These are phyloP conservation scores for Solanum habrochaites DNA, from an alignment of 257 asterid genomes.

Conservation along the genomic window DNA sequence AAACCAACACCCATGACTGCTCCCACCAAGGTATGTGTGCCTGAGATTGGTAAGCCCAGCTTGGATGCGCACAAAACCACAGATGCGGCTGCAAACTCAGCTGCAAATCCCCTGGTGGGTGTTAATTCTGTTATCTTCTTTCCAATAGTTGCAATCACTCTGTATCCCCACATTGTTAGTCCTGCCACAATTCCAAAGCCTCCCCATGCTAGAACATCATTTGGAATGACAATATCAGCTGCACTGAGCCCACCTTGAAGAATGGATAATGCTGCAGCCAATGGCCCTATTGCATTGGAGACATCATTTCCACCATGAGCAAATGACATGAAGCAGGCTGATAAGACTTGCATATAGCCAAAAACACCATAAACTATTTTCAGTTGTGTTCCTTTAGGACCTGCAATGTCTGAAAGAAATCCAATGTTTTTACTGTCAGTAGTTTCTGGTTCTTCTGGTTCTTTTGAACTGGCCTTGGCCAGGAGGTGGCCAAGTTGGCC, in stretches of 20 bases:
- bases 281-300: constrained; percentile 85
- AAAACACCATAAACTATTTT: constrained; percentile 85
- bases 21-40: constrained; percentile 89
- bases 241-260: constrained; percentile 65
- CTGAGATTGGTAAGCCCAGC: constrained; percentile 84
- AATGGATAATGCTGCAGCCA: constrained; percentile 79
- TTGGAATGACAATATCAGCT: constrained; percentile 62
- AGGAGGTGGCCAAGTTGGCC: constrained; percentile 89
- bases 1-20: constrained; percentile 99
- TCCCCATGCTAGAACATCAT: constrained; percentile 88
- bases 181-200: constrained; percentile 96
- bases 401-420: constrained; percentile 76
- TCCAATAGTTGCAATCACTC: constrained; percentile 82
- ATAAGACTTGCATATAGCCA: constrained; percentile 83
- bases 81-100: constrained; percentile 94
- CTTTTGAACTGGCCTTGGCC: constrained; percentile 26
- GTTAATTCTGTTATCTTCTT: constrained; percentile 91
- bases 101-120: constrained; percentile 92
- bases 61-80: constrained; percentile 81
- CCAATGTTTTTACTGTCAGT: constrained; percentile 29
- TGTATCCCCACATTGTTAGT: constrained; percentile 74
- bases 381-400: constrained; percentile 83
- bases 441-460: constrained; percentile 26
- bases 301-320: constrained; percentile 99
- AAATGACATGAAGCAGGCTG: constrained; percentile 96